phyloP scores from a whole-genome alignment of 202 grass and related monocot species.

The Elaeis oleifera region DNA sequence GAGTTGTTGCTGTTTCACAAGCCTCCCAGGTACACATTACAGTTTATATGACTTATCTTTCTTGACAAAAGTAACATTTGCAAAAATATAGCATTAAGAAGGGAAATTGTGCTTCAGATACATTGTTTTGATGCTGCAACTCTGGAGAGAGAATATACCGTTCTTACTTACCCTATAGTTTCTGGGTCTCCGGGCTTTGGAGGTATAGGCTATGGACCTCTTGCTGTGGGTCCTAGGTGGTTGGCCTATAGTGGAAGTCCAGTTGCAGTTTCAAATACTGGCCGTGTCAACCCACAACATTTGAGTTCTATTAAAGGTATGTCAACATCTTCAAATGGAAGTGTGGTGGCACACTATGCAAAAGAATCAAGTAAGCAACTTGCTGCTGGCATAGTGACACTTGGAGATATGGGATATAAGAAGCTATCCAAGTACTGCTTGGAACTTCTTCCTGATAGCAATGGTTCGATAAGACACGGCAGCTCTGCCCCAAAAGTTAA shows the following conservation, averaged over 20 bases:
- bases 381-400: constrained; percentile 72
- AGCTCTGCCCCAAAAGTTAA: constrained; percentile 39
- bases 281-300: constrained; percentile 63
- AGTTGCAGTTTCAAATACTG: constrained; percentile 47
- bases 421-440: constrained; percentile 74
- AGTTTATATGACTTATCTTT: not conserved
- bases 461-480: constrained; percentile 38
- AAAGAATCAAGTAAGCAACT: constrained; percentile 90
- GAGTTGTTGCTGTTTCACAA: constrained; percentile 75
- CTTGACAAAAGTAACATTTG: not conserved
- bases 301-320: constrained; percentile 31
- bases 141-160: constrained; percentile 60
- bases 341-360: constrained; percentile 74
- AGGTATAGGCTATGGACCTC: constrained; percentile 58
- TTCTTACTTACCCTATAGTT: constrained; percentile 59
- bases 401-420: constrained; percentile 81
- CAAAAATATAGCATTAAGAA: not conserved
- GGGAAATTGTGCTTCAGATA: constrained; percentile 52
- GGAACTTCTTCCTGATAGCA: constrained; percentile 45
- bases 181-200: constrained; percentile 27
- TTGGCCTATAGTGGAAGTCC: constrained; percentile 75
- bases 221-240: constrained; percentile 81
- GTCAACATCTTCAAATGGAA: constrained; percentile 41
- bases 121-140: constrained; percentile 83
- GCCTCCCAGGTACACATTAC: constrained; percentile 56